phyloP scores from a whole-genome alignment of 192 early-diverging fungal genomes.

The Podochytrium sp. region DNA sequence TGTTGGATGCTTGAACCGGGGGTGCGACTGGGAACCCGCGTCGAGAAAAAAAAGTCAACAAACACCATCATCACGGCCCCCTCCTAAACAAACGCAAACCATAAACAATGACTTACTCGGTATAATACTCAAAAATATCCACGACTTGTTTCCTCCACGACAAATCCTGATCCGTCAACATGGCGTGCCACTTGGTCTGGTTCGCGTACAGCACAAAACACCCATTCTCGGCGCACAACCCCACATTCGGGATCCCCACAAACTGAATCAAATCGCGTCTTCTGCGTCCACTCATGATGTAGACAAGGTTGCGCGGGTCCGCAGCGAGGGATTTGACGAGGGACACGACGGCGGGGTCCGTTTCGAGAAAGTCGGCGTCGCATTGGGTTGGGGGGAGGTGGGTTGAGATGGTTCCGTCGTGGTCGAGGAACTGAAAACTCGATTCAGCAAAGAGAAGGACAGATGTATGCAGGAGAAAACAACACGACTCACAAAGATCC shows the following conservation, averaged over 20 bases:
- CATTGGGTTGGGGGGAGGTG: constrained; percentile 9
- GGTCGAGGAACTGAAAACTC: constrained; percentile 45
- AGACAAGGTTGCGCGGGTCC: constrained; percentile 50
- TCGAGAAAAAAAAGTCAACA: constrained; percentile 9
- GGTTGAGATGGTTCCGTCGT: constrained; percentile 51
- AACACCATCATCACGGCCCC: no score
- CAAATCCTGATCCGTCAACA: constrained; percentile 59
- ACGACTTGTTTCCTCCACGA: constrained; percentile 71
- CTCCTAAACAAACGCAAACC: no score
- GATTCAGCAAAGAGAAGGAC: no score
- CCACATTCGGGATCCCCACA: constrained; percentile 42
- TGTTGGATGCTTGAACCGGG: constrained; percentile 78
- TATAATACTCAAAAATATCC: constrained; percentile 85
- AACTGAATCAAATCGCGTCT: constrained; percentile 44
- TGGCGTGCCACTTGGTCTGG: constrained; percentile 62
- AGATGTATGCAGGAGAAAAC: neutral
- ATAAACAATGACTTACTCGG: constrained; percentile 58
- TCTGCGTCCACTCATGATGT: constrained; percentile 50
- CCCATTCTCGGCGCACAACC: constrained; percentile 72
- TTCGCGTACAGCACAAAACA: constrained; percentile 67
- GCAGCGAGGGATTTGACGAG: constrained; percentile 31
- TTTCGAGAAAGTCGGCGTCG: constrained; percentile 19
- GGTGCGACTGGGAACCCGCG: constrained; percentile 55
- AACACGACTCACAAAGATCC: constrained; percentile 42
- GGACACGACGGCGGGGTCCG: constrained; percentile 22